Evolutionary conservation across 768 basidiomycete species (phyloP), one percentile per base, ranked within the genome.

Genomic region (Xerocomellus chrysenteron): DNA sequence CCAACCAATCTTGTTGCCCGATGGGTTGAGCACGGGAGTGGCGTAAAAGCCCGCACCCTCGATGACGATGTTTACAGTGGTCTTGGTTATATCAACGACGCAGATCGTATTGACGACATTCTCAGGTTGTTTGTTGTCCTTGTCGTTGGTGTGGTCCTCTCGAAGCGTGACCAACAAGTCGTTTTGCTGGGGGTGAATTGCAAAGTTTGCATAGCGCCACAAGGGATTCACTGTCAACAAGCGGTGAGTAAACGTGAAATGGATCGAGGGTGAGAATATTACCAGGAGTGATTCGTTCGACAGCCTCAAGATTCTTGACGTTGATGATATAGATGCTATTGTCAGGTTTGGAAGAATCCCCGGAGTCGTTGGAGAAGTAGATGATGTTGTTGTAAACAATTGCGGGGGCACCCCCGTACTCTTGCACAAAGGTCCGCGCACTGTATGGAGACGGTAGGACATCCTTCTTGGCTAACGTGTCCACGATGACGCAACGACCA

Each of bases 21-120:
- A 78, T 1, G 82, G 78, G 17, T 81, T 82, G 69, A 87, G 81
- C 30, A 66, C 72, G 0, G 87, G 82, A 3, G 74, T 63, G 52
- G 78, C 76, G 64, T 91, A 92, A 70, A 90, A 92, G 61, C 86
- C 88, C 0, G 82, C 80, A 8, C 84, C 86, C 0, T 74, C 66
- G 4, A 72, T 67, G 30, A 90, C 62, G 5, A 75, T 60, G 2
- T 68, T 59, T 3, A 86, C 66, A 1, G 71, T 65, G 55, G 76
- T 5, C 5, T 3, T 10, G 13, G 4, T 55, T 0, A 76, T 76
- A 66, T 86, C 70, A 63, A 92, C 78, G 46, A 83, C 54, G 50
- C 80, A 79, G 21, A 92, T 75, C 0, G 76, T 76, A 57, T 80
- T 90, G 21, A 57, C 33, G 8, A 69, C 57, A 2, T 75, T 67